These are phyloP conservation scores for Naegleria lovaniensis DNA, from an alignment of 208 protist genomes.

Conservation along the genomic window DNA sequence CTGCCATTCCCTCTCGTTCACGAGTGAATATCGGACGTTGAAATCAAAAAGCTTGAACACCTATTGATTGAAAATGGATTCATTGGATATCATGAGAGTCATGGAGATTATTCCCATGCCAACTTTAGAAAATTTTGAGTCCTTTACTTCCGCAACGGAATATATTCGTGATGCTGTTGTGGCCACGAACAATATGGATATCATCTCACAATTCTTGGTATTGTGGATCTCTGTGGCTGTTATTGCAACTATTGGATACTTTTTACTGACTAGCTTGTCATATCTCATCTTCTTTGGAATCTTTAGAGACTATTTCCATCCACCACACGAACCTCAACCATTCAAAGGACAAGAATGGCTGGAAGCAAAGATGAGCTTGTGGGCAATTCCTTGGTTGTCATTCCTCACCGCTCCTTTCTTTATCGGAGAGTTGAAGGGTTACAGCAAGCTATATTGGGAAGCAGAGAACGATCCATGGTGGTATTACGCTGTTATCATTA, in stretches of 20 bases:
- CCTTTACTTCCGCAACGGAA: neutral
- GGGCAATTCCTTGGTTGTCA: neutral
- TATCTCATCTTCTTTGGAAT: neutral
- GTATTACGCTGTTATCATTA: neutral
- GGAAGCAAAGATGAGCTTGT: neutral
- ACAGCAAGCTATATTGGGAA: neutral
- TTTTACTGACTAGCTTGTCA: neutral
- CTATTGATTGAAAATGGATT: too few species aligned
- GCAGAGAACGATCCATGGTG: neutral
- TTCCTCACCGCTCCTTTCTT: neutral
- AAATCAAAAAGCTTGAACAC: too few species aligned
- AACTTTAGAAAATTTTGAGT: neutral
- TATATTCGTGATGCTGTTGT: neutral
- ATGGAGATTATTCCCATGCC: neutral
- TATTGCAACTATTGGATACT: neutral
- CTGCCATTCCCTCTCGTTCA: too few species aligned
- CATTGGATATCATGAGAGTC: neutral
- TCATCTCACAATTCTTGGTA: neutral
- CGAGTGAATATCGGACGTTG: too few species aligned
- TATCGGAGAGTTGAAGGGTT: neutral
- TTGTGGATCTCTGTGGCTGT: neutral
- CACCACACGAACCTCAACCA: slow-evolving; percentile 16
- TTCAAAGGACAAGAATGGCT: neutral
- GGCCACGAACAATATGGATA: neutral
- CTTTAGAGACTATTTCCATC: neutral